Evolutionary conservation across 2,329 filamentous ascomycete species (phyloP).

Genomic region (Alternaria alternata): DNA sequence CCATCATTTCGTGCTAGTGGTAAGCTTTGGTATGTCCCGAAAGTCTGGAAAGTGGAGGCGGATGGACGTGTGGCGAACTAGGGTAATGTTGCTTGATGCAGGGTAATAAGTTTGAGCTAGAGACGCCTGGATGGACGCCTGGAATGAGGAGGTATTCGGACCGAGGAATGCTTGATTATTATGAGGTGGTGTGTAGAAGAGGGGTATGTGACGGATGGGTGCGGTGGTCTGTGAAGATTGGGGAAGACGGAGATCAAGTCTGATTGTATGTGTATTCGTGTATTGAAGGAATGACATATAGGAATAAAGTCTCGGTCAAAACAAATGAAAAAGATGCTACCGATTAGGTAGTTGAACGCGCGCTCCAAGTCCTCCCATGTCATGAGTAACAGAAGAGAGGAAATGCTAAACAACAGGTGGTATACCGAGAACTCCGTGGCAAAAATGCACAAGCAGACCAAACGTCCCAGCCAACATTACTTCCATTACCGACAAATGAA

Average conservation of each 20-base stretch:
- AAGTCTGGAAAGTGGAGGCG: not conserved
- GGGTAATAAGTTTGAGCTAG: not conserved
- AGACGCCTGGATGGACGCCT: not conserved
- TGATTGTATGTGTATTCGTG: not conserved
- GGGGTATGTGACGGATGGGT: not conserved
- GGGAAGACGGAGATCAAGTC: not conserved
- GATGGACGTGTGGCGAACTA: not conserved
- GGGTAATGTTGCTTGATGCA: not conserved
- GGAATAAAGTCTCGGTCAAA: not conserved
- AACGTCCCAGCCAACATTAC: conserved; percentile 1
- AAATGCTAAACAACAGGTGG: conserved; percentile 5
- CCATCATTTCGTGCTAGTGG: not conserved
- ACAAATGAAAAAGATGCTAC: not conserved
- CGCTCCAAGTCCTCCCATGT: not conserved
- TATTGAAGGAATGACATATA: not conserved
- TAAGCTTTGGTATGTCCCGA: not conserved
- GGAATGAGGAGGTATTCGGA: conserved; percentile 2
- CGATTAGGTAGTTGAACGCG: not conserved
- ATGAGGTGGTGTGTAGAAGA: not conserved
- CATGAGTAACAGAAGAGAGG: not conserved
- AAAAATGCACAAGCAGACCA: not conserved
- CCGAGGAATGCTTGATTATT: not conserved
- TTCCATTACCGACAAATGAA: not conserved
- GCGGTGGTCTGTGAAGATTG: not conserved
- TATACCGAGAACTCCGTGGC: conserved; percentile 10